Conservation (phyloP, 129 eudicot genomes). For the Glebionis coronaria region DNA sequence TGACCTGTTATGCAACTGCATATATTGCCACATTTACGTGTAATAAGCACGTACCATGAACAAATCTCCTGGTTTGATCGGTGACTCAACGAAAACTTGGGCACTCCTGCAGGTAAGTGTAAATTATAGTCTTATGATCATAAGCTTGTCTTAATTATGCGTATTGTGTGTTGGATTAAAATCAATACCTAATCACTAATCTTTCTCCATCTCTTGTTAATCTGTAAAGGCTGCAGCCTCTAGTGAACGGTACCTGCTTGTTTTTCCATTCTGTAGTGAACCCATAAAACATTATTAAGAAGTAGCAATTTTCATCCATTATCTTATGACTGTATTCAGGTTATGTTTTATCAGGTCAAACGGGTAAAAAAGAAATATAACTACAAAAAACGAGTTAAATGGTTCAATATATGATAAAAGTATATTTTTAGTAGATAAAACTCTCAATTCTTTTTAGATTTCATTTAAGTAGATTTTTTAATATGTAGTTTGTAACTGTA, state of each 20-base stretch:
- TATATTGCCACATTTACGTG: not conserved
- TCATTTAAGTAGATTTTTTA: not conserved
- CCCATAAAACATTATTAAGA: not conserved
- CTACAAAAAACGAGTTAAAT: not conserved
- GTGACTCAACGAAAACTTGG: conserved; percentile 73
- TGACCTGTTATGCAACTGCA: too few species aligned
- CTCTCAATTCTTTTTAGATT: not conserved
- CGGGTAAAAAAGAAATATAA: not conserved
- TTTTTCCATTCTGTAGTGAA: conserved; percentile 67
- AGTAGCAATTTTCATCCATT: not conserved
- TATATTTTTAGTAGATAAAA: not conserved
- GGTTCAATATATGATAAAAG: not conserved
- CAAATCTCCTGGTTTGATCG: conserved; percentile 71
- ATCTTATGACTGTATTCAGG: conserved; percentile 2
- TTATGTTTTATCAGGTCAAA: not conserved
- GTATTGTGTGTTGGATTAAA: not conserved
- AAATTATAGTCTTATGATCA: not conserved
- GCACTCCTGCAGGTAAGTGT: conserved; percentile 57
- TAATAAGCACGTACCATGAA: conserved; percentile 48
- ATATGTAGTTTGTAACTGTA: not conserved
- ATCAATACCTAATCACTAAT: conserved; percentile 50
- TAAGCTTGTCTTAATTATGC: not conserved
- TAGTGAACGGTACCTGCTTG: conserved; percentile 71
- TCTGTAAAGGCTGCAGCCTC: conserved; percentile 76
- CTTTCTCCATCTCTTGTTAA: conserved; percentile 51